Percentiles rank a stretch among this genome's conserved stretches.
phyloP scores from a whole-genome alignment of 805 yeast species.

The Wickerhamiella galacta region DNA sequence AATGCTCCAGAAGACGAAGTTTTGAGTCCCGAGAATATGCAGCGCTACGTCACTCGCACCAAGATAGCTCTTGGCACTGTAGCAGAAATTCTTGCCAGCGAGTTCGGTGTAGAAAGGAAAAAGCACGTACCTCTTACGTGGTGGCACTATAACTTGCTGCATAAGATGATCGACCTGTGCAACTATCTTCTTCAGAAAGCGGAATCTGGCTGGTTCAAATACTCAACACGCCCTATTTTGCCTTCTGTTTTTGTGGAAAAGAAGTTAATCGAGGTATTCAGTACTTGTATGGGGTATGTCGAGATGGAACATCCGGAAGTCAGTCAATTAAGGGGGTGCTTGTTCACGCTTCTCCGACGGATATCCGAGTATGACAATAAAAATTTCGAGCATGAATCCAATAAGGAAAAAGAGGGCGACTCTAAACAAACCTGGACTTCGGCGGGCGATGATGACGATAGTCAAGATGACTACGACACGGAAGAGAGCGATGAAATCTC shows the following conservation, averaged over 20 bases:
- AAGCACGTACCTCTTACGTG: neutral
- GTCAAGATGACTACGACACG: constrained; percentile 1
- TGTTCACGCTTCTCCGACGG: neutral
- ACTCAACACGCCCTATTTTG: constrained; percentile 2
- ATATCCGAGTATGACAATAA: constrained; percentile 1
- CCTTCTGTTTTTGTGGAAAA: constrained; percentile 3
- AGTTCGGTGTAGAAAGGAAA: constrained; percentile 1
- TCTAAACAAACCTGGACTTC: neutral
- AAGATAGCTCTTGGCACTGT: constrained; percentile 1
- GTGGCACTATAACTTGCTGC: constrained; percentile 1
- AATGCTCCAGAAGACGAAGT: constrained; percentile 1
- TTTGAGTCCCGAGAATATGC: constrained; percentile 1
- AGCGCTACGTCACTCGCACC: constrained; percentile 1
- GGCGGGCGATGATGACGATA: neutral
- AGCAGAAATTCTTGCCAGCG: neutral
- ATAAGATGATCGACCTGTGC: neutral
- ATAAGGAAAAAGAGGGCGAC: neutral
- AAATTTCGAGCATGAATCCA: constrained; percentile 1
- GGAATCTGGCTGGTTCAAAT: neutral
- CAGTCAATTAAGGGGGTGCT: neutral
- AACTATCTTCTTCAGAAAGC: neutral
- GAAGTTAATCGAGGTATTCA: neutral
- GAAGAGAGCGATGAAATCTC: too few relatives aligned
- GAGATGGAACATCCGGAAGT: neutral
- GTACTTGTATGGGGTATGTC: constrained; percentile 1